Base-by-base conservation (phyloP, 2,329 filamentous ascomycete genomes). In the Pochonia chlamydosporia region DNA sequence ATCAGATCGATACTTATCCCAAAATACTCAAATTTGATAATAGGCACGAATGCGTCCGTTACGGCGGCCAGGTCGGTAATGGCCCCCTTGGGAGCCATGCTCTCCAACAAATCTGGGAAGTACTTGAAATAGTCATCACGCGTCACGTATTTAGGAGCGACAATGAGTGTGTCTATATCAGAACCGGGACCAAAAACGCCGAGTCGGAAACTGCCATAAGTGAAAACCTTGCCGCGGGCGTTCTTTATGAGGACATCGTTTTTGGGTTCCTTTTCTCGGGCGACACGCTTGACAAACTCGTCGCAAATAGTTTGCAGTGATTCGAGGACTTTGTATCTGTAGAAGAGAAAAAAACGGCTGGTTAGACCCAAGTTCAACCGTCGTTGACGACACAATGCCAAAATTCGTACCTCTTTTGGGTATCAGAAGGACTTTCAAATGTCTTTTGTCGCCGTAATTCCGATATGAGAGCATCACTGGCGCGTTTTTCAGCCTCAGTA, bases 1-100 rank as follows among this genome's bases (percentile, higher is more conserved):
- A 97, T 95, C 56, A 99, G 71, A 76, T 99, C 93, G 63, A 99
- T 95, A 64, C 89, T 93, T 63, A 99, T 95, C 43, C 85, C 88
- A 44, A 79, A 82, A 56, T 95, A 89, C 63, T 95, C 89, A 60
- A 97, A 88, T 65, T 96, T 97, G 73, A 99, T 97, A 63, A 99
- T 95, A 41, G 93, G 93, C 7, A 97, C 92, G 60, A 89, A 95
- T 4, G 92, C 89, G 60, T 95, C 92, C 41, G 85, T 85, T 31
- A 99, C 93, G 0, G 86, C 81, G 2, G 88, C 85, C 59, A 96
- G 75, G 62, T 95, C 89, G 50, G 87, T 85, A 57, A 97, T 89
- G 49, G 90, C 78, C n/a, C 84, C 87, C 31, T 81, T 72, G 8
- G 86, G 81, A 1, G 88, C 83, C 79, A 93, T 85, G 55, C 84